Evolutionary conservation across 176 grass and related monocot species (phyloP), one percentile per base, ranked within the genome.

Genomic region (Oryza brachyantha): DNA sequence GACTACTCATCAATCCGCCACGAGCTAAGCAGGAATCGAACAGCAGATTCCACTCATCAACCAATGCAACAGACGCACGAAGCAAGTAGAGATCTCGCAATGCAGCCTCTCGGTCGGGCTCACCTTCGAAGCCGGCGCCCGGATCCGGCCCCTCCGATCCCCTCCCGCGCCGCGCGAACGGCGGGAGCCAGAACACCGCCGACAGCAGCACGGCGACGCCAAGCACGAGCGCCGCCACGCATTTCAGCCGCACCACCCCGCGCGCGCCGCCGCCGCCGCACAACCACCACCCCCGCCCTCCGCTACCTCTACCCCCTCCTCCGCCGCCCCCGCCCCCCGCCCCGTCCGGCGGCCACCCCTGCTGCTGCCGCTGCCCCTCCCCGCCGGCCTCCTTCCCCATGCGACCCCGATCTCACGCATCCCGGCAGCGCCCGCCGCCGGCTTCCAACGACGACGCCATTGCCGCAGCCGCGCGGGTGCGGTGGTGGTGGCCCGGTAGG

Each of bases 181-280:
- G 95, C 61, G 92, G 92, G 62, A 97, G 79, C 89, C 92, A 97
- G 95, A 97, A 97, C 50, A 92, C 36, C 32, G 88, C 95, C 13
- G 92, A 94, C 1, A 97, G 87, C 74, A 97, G 86, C 77, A 97
- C 90, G 17, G 89, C 89, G 0, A 76, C 35, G 29, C 92, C 91
- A 5, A 97, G 87, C 79, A 94, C 43, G 72, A 94, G 78, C 73
- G 81, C 92, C n/a, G 74, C 89, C 34, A 91, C 85, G 72, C 95
- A 97, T 68, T 86, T 87, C 67, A 80, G 86, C 60, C 83, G 63
- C 24, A 85, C 87, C 3, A 21, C 32, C 32, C 64, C 28, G 0
- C 58, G 3, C 21, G 46, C n/a, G 37, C 40, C 40, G 4, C 68
- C 27, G 19, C 64, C 61, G 11, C 35, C n/a, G 31, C 81, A 21